Evolutionary conservation across 352 stramenopile genomes (phyloP), one percentile per base, ranked within the genome.

Genomic region (Phytopythium vexans): DNA sequence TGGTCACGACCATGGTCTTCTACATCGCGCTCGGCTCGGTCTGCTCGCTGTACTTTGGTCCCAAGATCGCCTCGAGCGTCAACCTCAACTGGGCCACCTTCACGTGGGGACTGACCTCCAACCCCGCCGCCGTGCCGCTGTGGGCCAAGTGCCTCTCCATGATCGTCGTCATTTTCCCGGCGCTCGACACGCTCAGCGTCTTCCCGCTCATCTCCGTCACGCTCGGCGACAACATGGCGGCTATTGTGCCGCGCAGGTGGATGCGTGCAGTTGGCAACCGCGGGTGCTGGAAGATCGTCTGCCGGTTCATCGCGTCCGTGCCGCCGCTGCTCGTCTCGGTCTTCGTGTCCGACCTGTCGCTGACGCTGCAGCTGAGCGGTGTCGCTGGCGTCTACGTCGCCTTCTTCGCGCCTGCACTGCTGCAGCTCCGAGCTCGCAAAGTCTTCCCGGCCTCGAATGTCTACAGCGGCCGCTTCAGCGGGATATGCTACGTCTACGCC

Each of bases 1-100:
- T 97, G 9, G 16, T 92, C 31, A 96, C 89, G 21, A 97, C 87
- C 11, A 78, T 84, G 59, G 21, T 72, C 21, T 89, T 97, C 58
- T 97, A 97, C 62, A 77, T 97, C 35, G 60, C 74, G 14, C 60
- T 96, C 16, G 87, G 88, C 1, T 79, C 74, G 8, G 63, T 82
- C 14, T 86, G 80, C 55, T 90, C 80, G 47, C 70, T 89, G 27
- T 96, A 94, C 58, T 97, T 97, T 70, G 88, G 89, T 33, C 60
- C 72, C 12, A 77, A 84, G 33, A 72, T 93, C 21, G 66, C 74
- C 9, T 88, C 84, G 21, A 94, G 81, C 49, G 79, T 97, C 44
- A 97, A 97, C 66, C 70, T 97, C n/a, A 96, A 97, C 62, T 97
- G 91, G 82, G 74, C 83, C 1, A 69, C 84, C 33, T 96, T 97